Evolutionary conservation across 768 basidiomycete genomes (phyloP), one percentile per base, ranked within the genome.

Genomic region (Nidula microcarpa): DNA sequence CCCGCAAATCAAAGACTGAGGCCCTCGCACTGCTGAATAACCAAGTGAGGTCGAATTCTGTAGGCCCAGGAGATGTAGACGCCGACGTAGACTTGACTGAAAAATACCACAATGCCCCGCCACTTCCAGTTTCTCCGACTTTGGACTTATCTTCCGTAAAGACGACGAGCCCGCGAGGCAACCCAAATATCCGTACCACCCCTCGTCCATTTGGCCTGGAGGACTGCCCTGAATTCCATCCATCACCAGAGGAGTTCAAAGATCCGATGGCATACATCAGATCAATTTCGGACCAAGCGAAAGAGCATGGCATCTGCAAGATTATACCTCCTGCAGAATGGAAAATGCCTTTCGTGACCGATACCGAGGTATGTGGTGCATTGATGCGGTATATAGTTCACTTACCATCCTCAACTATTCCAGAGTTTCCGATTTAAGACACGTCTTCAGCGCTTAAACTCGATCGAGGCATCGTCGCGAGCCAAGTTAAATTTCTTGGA

Each of bases 401-500:
- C 60, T 73, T 79, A 66, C 44, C 82, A 77, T 69, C 6, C 77
- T 83, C 47, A 59, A 39, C 50, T 56, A 8, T 51, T 60, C 44
- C 55, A 93, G 94, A 79, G 78, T 53, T 98, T 97, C 74, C 89
- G 93, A 47, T 99, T 99, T 75, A 92, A 91, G 72, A 99, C 96
- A 49, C 86, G 97, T 49, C 73, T 98, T 43, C 94, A 97, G 69
- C 85, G 91, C 57, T 78, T 99, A 63, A 98, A 98, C 69, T 94
- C 92, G 57, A 93, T 99, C 59, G 96, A 98, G 73, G 97, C 97
- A 13, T 91, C 95, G 35, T 95, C 94, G 55, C 79, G 97, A 60
- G 96, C 97, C 49, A 97, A 95, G 71, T 74, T 98, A 68, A 98
- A 97, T 75, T 98, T 97, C 72, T 73, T 98, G 59, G 96, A 98